A percentile compares a stretch with the other conserved stretches of the same genome.
Evolutionary conservation across 192 early-diverging fungal species (phyloP).

Genomic region (Umbelopsis vinacea): DNA sequence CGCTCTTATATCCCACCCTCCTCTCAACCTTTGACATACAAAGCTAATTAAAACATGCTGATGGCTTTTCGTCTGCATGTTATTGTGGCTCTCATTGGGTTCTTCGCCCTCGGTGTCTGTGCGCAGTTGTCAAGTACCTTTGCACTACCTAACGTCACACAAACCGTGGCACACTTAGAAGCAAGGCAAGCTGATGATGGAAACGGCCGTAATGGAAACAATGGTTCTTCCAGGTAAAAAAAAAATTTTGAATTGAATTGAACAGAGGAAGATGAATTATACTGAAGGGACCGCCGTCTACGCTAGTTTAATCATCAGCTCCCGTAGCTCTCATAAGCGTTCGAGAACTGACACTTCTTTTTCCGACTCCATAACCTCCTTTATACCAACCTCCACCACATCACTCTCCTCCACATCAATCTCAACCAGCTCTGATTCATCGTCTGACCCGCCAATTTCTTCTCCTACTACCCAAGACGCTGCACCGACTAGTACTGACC

Average conservation of each 20-base stretch:
- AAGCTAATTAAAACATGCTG: not conserved
- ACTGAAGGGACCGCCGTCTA: too few species aligned
- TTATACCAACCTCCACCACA: too few species aligned
- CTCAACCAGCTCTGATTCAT: too few species aligned
- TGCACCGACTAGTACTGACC: too few species aligned
- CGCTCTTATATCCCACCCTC: not conserved
- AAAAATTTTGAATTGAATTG: not conserved
- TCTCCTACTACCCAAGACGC: too few species aligned
- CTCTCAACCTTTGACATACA: not conserved
- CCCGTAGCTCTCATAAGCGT: too few species aligned
- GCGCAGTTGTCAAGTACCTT: not conserved
- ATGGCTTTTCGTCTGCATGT: not conserved
- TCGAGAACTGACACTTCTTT: too few species aligned
- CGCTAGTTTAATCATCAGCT: too few species aligned
- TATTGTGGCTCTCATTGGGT: not conserved
- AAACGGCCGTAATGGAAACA: not conserved
- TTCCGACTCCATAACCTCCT: too few species aligned
- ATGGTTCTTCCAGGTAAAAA: not conserved
- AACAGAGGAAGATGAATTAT: too few species aligned
- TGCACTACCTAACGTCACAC: conserved; percentile 14
- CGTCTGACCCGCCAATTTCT: too few species aligned
- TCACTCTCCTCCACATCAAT: too few species aligned
- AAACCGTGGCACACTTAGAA: not conserved
- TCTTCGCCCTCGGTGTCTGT: not conserved
- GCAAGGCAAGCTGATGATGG: not conserved